Conservation (phyloP, 495 filamentous ascomycete species). For the Oleoguttula mirabilis region DNA sequence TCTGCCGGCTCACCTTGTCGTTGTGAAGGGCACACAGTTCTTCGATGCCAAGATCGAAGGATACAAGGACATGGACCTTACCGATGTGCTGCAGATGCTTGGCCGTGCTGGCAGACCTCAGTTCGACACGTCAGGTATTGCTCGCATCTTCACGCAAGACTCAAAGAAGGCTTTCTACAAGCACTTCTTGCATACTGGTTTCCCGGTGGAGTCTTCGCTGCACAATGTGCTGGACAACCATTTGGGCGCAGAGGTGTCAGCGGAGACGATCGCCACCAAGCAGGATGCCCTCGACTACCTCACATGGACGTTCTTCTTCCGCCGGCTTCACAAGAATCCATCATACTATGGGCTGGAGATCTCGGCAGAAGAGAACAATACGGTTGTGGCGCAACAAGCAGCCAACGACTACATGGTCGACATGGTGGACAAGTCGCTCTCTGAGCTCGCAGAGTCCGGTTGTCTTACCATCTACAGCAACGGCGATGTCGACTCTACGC, state of each 20-base stretch:
- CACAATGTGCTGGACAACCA: slow-evolving; percentile 97
- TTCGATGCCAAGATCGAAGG: slow-evolving; percentile 97
- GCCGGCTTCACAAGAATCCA: slow-evolving; percentile 92
- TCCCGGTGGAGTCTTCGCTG: slow-evolving; percentile 90
- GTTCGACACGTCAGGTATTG: slow-evolving; percentile 90
- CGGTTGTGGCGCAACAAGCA: slow-evolving; percentile 64
- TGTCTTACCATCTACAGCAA: slow-evolving; percentile 75
- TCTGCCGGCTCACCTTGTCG: slow-evolving; percentile 88
- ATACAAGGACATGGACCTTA: slow-evolving; percentile 98
- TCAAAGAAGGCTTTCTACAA: slow-evolving; percentile 99
- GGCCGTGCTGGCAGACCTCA: slow-evolving; percentile 91
- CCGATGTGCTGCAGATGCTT: slow-evolving; percentile 96
- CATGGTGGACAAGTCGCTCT: slow-evolving; percentile 74
- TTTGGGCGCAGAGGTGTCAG: slow-evolving; percentile 86
- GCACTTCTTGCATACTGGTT: slow-evolving; percentile 96
- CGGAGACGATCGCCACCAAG: slow-evolving; percentile 81
- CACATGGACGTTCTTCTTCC: slow-evolving; percentile 99
- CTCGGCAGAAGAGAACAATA: slow-evolving; percentile 83
- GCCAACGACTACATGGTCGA: slow-evolving; percentile 89
- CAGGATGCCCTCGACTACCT: slow-evolving; percentile 97
- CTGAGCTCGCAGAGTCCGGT: slow-evolving; percentile 65
- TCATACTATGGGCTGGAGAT: slow-evolving; percentile 97
- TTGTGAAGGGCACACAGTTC: slow-evolving; percentile 97
- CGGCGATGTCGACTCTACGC: slow-evolving; percentile 76
- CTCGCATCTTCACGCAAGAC: slow-evolving; percentile 93